Base-by-base conservation (phyloP, 2,329 filamentous ascomycete genomes). In the Balansia obtecta region DNA sequence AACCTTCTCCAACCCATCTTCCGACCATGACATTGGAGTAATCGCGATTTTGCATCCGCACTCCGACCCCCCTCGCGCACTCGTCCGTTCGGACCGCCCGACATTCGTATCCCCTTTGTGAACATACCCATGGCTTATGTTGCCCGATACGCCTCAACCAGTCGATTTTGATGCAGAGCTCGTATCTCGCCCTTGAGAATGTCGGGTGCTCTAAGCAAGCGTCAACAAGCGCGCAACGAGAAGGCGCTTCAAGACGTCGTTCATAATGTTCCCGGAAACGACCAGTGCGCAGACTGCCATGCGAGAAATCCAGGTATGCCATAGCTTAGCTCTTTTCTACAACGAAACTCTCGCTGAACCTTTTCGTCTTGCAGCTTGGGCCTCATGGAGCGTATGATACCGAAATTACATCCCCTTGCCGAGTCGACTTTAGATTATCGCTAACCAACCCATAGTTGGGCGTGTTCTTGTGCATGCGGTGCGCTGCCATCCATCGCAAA, bases 141-240 rank as follows among this genome's bases (percentile, higher is more conserved):
- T 12, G 8, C 13, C 27, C 38, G 4, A 16, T 44, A 13, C 18
- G 32, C 27, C 10, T 16, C 15, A 12, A 6, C 8, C 30, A 37
- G 7, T n/a, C 16, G n/a, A 15, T 4, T n/a, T 15, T 6, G 20
- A 15, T 16, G 27, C 43, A 13, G 27, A 20, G 20, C 3, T 38
- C 15, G 37, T 22, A 18, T 20, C 20, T 45, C 27, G 33, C 32
- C 16, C 32, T 34, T 50, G 54, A 54, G 45, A 57, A 93, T 90
- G 86, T 78, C 86, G 51, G 76, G 79, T 50, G 75, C 81, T 43
- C 75, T 94, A 66, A 95, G 84, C 75, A 98, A 97, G 78, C 88
- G 93, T 70, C 88, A 96, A 73, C 91, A 96, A 77, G 88, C 86
- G 75, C 90, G 93, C 70, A 96, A 98, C 69, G 93, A 98, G 74